Base-by-base conservation (phyloP, 805 yeast species). In the Ogataea methylovora region DNA sequence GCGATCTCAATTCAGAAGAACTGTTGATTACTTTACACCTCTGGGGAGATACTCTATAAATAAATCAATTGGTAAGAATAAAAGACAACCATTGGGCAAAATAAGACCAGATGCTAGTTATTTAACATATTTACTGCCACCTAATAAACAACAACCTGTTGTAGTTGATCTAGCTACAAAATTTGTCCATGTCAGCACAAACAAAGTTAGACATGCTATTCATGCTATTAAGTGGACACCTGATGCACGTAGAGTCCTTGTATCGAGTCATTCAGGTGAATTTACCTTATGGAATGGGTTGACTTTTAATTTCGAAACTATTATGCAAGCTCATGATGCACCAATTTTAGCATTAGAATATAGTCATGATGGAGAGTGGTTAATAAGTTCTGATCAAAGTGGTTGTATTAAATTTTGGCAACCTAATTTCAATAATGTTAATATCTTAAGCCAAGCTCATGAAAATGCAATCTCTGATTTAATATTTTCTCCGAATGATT, bases 271-370 rank as follows among this genome's bases (percentile, higher is more conserved):
- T 60, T 76, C 85, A 37, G 99, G 99, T 27, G 99, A 92, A 55
- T 88, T 92, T 59, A 88, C 97, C 10, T 65, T 92, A 30, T 92
- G 97, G 97, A 87, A 88, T 56, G 97, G 97, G 9, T 74, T 84
- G 68, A 81, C 95, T 8, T 92, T 90, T 61, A 86, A 85, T 53
- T 87, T 92, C 54, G 99, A 92, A 56, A 85, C 95, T 35, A 87
- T 92, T 43, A 92, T 88, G 94, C 98, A 92, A 64, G 97, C 97
- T 1, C 99, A 92, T 59, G 99, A 92, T 55, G 69, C 82, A 39
- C 87, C 96, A 0, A 82, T 92, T 24, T 70, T 87, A 23, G 68
- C 90, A 1, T 63, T 86, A 51, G 71, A 74, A 43, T 92, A 90
- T 60, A 79, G 92, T 5, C 94, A 86, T 55, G 79, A 81, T 40